Conservation (phyloP, 257 asterid genomes). For the Thymus mandschuricus region DNA sequence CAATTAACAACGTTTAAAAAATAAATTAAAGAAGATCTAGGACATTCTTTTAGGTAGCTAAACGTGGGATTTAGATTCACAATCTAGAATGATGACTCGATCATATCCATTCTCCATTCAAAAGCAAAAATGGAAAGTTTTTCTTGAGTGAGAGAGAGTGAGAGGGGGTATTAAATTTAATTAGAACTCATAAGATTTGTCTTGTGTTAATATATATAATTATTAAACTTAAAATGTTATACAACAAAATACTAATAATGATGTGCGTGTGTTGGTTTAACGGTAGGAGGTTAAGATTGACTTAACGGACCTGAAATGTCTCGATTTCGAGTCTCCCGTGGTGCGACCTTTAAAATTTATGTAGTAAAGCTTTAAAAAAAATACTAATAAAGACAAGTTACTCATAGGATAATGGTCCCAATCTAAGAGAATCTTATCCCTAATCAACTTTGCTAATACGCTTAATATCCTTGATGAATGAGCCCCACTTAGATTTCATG, state of each 20-base stretch:
- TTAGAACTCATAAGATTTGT: not conserved
- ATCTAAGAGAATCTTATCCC: slow-evolving; percentile 28
- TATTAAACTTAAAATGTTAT: not conserved
- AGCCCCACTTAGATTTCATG: slow-evolving; percentile 47
- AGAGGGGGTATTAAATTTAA: too few species aligned
- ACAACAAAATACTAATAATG: not conserved
- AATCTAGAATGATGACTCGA: slow-evolving; percentile 25
- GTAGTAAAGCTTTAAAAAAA: too few species aligned
- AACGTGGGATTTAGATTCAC: slow-evolving; percentile 28
- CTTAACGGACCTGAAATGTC: too few species aligned
- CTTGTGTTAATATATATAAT: not conserved
- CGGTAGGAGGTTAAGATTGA: too few species aligned
- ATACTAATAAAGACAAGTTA: not conserved
- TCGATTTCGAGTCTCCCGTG: too few species aligned
- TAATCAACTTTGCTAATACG: slow-evolving; percentile 32
- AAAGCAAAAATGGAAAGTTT: slow-evolving; percentile 1
- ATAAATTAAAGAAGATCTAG: not conserved
- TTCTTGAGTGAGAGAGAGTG: not conserved
- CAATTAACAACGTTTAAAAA: not conserved
- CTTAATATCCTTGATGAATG: not conserved
- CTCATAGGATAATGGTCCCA: not conserved
- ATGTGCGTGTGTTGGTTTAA: too few species aligned
- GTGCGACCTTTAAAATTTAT: too few species aligned
- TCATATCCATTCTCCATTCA: not conserved
- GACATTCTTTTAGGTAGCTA: not conserved